Evolutionary conservation across 495 filamentous ascomycete species (phyloP).

Genomic region (Tuber umbilicatum): DNA sequence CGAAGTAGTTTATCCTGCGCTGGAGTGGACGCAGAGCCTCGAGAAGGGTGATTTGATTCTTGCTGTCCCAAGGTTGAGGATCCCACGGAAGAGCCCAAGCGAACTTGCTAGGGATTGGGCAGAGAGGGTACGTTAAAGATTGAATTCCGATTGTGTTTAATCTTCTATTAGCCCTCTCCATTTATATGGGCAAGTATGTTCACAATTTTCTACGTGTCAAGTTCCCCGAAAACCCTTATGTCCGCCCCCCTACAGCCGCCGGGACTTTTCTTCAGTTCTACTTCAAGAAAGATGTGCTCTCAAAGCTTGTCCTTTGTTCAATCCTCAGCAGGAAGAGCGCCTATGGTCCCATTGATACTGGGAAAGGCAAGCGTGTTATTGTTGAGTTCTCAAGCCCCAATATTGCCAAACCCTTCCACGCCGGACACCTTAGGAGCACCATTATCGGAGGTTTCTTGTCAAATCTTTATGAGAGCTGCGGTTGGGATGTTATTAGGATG

Average conservation of each 20-base stretch:
- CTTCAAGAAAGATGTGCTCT: constrained; percentile 57
- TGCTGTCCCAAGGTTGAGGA: constrained; percentile 67
- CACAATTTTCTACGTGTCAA: constrained; percentile 26
- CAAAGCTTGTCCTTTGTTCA: constrained; percentile 56
- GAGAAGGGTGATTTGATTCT: constrained; percentile 87
- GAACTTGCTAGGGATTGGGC: constrained; percentile 66
- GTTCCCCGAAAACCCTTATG: constrained; percentile 68
- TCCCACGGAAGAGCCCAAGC: constrained; percentile 74
- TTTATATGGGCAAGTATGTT: neutral
- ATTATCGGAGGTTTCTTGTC: constrained; percentile 62
- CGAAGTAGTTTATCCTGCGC: constrained; percentile 65
- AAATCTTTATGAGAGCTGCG: constrained; percentile 54
- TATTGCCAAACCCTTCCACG: constrained; percentile 64
- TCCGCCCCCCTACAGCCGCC: constrained; percentile 57
- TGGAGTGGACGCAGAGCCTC: constrained; percentile 74
- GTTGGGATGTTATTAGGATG: constrained; percentile 58
- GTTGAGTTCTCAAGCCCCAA: constrained; percentile 57
- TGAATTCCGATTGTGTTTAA: neutral
- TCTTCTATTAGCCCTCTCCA: neutral
- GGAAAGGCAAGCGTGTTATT: constrained; percentile 58
- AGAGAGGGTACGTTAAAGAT: constrained; percentile 49
- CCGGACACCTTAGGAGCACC: constrained; percentile 59
- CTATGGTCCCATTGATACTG: constrained; percentile 63
- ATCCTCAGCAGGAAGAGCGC: constrained; percentile 56
- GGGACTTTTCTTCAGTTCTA: constrained; percentile 77